Percentiles rank a stretch among this genome's conserved stretches.
Conservation (phyloP, 1,139 yeast genomes). For the Hemisphaericaspora xylanilytica region DNA sequence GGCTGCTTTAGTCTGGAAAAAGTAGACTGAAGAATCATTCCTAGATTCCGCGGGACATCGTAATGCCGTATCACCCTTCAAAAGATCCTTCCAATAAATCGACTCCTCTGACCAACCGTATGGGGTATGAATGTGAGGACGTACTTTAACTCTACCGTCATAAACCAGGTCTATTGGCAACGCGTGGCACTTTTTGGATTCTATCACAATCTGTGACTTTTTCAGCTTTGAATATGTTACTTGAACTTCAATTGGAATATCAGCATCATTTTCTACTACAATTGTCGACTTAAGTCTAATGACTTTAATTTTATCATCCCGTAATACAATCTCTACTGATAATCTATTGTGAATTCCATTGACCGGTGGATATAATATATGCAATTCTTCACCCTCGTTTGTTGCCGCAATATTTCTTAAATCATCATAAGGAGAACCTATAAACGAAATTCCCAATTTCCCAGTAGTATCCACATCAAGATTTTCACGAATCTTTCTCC, state of each 20-base stretch:
- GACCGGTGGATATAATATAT: slow-evolving; percentile 62
- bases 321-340: slow-evolving; percentile 65
- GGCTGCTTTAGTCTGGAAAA: slow-evolving; percentile 72
- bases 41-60: slow-evolving; percentile 51
- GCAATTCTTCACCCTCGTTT: slow-evolving; percentile 80
- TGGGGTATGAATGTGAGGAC: slow-evolving; percentile 54
- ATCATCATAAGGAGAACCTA: slow-evolving; percentile 54
- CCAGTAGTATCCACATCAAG: slow-evolving; percentile 66
- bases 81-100: slow-evolving; percentile 65
- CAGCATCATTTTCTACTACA: slow-evolving; percentile 67
- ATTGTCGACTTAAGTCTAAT: slow-evolving; percentile 76
- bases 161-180: slow-evolving; percentile 74
- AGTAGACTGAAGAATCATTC: slow-evolving; percentile 48
- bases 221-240: slow-evolving; percentile 19
- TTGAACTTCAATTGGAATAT: slow-evolving; percentile 51
- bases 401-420: slow-evolving; percentile 62
- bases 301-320: slow-evolving; percentile 74
- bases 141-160: slow-evolving; percentile 53
- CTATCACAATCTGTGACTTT: slow-evolving; percentile 31
- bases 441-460: slow-evolving; percentile 57
- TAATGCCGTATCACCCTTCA: slow-evolving; percentile 52
- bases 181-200: slow-evolving; percentile 56
- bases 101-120: slow-evolving; percentile 67
- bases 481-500: slow-evolving; percentile 83
- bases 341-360: slow-evolving; percentile 70